A percentile compares a stretch with the other conserved stretches of the same genome.
These are phyloP conservation scores for Emmonsiellopsis sp. DNA, from an alignment of 2,329 filamentous ascomycete genomes.

Conservation along the genomic window DNA sequence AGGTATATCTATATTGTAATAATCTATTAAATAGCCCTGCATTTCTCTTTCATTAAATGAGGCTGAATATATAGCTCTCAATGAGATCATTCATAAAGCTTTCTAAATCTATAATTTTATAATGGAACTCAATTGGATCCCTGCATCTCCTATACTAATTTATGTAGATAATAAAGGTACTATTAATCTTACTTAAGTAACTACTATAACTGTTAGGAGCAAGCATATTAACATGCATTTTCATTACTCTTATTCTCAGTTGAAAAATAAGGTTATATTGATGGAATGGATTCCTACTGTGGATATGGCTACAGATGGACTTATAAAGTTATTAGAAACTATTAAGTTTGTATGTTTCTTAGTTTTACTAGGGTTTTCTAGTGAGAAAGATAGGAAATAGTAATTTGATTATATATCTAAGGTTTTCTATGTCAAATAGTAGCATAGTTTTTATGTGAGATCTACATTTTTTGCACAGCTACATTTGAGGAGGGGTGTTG, in stretches of 20 bases:
- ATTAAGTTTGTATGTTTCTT: neutral
- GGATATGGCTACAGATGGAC: neutral
- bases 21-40: conserved; percentile 6
- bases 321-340: neutral
- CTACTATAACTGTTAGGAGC: conserved; percentile 1
- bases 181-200: conserved; percentile 6
- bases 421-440: no score
- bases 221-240: conserved; percentile 12
- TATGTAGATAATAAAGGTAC: conserved; percentile 8
- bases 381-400: neutral
- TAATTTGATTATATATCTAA: neutral
- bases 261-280: neutral
- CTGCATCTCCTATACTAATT: neutral
- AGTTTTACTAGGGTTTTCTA: neutral
- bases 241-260: conserved; percentile 5
- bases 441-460: no score
- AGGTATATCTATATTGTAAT: conserved; percentile 7
- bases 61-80: conserved; percentile 11
- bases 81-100: conserved; percentile 4
- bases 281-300: conserved; percentile 3
- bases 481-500: no score
- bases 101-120: conserved; percentile 7
- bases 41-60: conserved; percentile 10
- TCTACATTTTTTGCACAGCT: no score
- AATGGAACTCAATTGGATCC: conserved; percentile 3